phyloP scores from a whole-genome alignment of 768 basidiomycete species.

The Thelephora ganbajun region DNA sequence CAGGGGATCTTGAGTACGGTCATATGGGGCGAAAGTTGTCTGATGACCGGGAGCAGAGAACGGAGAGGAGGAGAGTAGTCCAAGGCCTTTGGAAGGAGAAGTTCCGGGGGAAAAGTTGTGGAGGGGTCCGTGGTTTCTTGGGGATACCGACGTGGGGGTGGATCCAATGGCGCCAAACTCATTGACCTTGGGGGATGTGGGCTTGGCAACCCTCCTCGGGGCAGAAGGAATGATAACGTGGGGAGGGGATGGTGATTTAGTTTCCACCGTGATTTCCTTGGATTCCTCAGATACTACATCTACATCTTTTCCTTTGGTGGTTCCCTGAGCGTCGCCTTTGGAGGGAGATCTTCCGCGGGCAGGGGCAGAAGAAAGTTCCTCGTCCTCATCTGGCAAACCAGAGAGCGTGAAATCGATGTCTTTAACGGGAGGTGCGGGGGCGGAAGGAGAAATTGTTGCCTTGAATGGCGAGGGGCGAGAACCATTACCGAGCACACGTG shows the following conservation, averaged over 20 bases:
- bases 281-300: neutral
- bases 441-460: conserved; percentile 60
- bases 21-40: conserved; percentile 33
- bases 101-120: conserved; percentile 44
- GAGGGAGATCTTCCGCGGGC: conserved; percentile 18
- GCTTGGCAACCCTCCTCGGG: conserved; percentile 31
- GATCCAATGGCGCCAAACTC: conserved; percentile 82
- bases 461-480: conserved; percentile 53
- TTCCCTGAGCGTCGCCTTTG: conserved; percentile 7
- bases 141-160: conserved; percentile 38
- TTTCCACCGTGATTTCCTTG: conserved; percentile 1
- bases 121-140: conserved; percentile 21
- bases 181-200: conserved; percentile 21
- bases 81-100: conserved; percentile 31
- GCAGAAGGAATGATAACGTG: conserved; percentile 36
- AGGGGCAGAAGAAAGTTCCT: conserved; percentile 31
- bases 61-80: conserved; percentile 46
- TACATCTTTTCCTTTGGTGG: conserved; percentile 1
- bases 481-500: conserved; percentile 29
- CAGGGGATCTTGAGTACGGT: conserved; percentile 13
- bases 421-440: conserved; percentile 64
- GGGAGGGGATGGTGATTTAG: conserved; percentile 29
- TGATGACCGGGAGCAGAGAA: conserved; percentile 66
- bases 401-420: conserved; percentile 66
- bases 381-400: conserved; percentile 46